phyloP scores from a whole-genome alignment of 768 basidiomycete species.

The Tylopilus sp. region DNA sequence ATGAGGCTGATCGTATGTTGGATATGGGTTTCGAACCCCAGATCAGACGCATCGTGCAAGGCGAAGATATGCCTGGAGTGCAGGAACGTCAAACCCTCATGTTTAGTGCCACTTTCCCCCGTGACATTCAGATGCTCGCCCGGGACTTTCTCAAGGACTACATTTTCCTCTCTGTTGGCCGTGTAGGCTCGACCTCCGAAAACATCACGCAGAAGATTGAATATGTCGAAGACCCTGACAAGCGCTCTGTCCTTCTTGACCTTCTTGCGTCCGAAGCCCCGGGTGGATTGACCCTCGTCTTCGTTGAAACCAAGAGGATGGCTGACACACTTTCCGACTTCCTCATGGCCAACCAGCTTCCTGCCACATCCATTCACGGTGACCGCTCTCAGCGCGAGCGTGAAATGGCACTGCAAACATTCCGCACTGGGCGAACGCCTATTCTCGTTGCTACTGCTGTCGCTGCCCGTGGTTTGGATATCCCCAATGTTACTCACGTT shows the following conservation, averaged over 20 bases:
- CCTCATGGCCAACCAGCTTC: slow-evolving; percentile 75
- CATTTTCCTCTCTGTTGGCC: slow-evolving; percentile 97
- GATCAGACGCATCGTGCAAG: slow-evolving; percentile 96
- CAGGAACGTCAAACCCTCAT: slow-evolving; percentile 95
- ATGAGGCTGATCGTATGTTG: slow-evolving; percentile 99
- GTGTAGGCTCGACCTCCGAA: slow-evolving; percentile 97
- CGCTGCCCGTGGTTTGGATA: slow-evolving; percentile 97
- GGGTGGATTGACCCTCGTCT: slow-evolving; percentile 87
- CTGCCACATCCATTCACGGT: slow-evolving; percentile 96
- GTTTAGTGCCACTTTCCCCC: slow-evolving; percentile 99
- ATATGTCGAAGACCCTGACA: slow-evolving; percentile 96
- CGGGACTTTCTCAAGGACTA: slow-evolving; percentile 98
- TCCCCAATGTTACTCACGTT: slow-evolving; percentile 98
- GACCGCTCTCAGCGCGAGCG: slow-evolving; percentile 98
- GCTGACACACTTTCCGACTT: slow-evolving; percentile 98
- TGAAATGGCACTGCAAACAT: slow-evolving; percentile 91
- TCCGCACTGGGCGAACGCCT: slow-evolving; percentile 92
- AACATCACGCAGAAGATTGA: slow-evolving; percentile 99
- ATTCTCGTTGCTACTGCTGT: slow-evolving; percentile 98
- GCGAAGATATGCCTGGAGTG: slow-evolving; percentile 97
- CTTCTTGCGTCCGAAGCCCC: slow-evolving; percentile 72
- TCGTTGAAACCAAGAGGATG: slow-evolving; percentile 99
- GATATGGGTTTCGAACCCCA: slow-evolving; percentile 99
- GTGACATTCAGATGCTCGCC: slow-evolving; percentile 96
- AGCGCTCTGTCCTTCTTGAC: slow-evolving; percentile 94